Base-by-base conservation (phyloP, 345 rosid genomes). In the Atalantia buxifolia region DNA sequence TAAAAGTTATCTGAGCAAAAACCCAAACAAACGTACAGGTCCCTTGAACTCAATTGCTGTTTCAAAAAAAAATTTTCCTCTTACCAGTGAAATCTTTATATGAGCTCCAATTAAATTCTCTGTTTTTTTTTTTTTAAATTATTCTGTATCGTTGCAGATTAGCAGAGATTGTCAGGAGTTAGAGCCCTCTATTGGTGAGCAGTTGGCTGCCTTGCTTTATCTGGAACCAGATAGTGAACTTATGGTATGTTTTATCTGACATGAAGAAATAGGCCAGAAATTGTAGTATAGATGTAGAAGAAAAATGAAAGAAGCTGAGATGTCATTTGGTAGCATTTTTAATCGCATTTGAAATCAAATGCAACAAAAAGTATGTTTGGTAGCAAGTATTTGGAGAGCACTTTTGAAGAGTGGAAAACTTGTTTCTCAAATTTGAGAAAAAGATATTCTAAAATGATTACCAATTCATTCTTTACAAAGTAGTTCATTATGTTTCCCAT, bases 91-190 rank as follows among this genome's bases (percentile, higher is more conserved):
- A 75, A 12, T 25, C 72, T 69, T 69, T 53, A 73, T 59, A 66
- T 36, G 48, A 28, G 61, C 78, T 33, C 62, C 74, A 31, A 28
- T 78, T 69, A 18, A 30, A 45, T 78, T 78, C 45, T 78, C 55
- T 53, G 27, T 71, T 42, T 72, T 79, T 70, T 76, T 76, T 80
- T 72, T 79, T 70, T 76, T 79, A 80, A 33, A 35, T 35, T 35
- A 35, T 74, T 78, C 76, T 74, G 66, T 75, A 45, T 61, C 33
- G 57, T 71, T 81, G 86, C 88, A 93, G 99, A 96, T 96, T 79
- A 96, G 99, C 83, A 94, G 99, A 90, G 99, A 96, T 76, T 96
- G 99, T 84, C 99, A 92, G 81, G 99, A 94, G 89, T 86, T 96
- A 80, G 99, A 96, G 85, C 90, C 92, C 65, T 92, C 97, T 40